phyloP scores from a whole-genome alignment of 73 alveolate species.

The Tetrahymena malaccensis region DNA sequence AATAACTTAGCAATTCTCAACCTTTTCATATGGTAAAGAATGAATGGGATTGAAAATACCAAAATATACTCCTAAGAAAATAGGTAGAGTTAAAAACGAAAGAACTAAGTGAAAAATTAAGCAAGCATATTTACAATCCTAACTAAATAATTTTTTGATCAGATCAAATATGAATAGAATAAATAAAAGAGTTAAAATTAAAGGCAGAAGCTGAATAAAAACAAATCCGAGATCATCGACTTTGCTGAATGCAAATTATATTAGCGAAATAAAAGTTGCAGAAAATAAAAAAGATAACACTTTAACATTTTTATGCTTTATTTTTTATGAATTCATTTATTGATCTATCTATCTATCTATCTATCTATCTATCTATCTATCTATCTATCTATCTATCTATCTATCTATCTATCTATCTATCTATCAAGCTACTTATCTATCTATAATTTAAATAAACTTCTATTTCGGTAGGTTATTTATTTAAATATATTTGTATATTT shows the following conservation, averaged over 20 bases:
- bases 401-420: too few relatives aligned
- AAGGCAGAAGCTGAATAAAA: neutral
- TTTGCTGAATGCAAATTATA: neutral
- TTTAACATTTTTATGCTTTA: too few relatives aligned
- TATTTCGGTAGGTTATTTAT: too few relatives aligned
- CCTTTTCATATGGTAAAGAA: neutral
- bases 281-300: neutral
- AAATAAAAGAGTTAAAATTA: neutral
- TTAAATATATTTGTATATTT: too few relatives aligned
- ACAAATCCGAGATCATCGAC: neutral
- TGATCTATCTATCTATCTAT: too few relatives aligned
- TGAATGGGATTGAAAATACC: neutral
- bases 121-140: neutral
- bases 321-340: neutral
- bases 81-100: neutral
- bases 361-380: too few relatives aligned
- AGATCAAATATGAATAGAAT: neutral
- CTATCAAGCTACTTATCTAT: too few relatives aligned
- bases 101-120: too few relatives aligned
- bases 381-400: too few relatives aligned
- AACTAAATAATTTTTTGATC: too few relatives aligned
- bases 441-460: too few relatives aligned
- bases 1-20: neutral
- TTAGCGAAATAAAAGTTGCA: neutral
- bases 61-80: neutral